Base-by-base conservation (phyloP, 2,329 filamentous ascomycete species). In the Pyricularia pennisetigena region DNA sequence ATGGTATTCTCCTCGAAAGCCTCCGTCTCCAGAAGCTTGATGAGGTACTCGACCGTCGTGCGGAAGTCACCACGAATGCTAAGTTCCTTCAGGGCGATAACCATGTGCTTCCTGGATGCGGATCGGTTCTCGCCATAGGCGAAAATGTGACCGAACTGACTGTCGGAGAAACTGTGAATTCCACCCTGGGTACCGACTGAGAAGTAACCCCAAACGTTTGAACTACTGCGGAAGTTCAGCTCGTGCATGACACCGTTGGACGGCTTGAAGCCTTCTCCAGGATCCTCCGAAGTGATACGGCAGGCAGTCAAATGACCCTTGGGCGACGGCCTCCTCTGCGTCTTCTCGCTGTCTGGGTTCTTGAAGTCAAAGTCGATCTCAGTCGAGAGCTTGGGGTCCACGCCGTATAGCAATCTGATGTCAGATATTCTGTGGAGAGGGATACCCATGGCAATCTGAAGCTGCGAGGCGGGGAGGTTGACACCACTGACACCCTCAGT, bases 181-280 rank as follows among this genome's bases (percentile, higher is more conserved):
- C 94, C 94, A 82, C 94, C 94, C 68, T 93, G 90, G 10, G 94
- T 95, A 82, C 94, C 92, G 79, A 99, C 95, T 67, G 95, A 99
- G 88, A 99, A 99, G 82, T 99, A 99, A 85, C 95, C 95, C 95
- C 95, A 99, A 68, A 98, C 95, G 74, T 99, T 99, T 71, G 95
- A 98, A 79, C 93, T 97, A 83, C 91, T 96, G 77, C 95, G 88
- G 88, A 99, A 99, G 85, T 99, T 99, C 76, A 99, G 84, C 77
- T 99, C 95, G 83, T 98, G 95, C 88, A 99, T 96, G 67, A 94
- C 97, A 88, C 95, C 95, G 76, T 94, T 97, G 64, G 95, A 99
- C 69, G 95, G 95, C 87, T 99, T 99, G 88, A 99, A 99, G 67
- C 95, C 95, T 85, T 99, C 95, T 75, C 96, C 95, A 10, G 95